phyloP scores from a whole-genome alignment of 345 rosid genomes.

The Eutrema heterophyllum region DNA sequence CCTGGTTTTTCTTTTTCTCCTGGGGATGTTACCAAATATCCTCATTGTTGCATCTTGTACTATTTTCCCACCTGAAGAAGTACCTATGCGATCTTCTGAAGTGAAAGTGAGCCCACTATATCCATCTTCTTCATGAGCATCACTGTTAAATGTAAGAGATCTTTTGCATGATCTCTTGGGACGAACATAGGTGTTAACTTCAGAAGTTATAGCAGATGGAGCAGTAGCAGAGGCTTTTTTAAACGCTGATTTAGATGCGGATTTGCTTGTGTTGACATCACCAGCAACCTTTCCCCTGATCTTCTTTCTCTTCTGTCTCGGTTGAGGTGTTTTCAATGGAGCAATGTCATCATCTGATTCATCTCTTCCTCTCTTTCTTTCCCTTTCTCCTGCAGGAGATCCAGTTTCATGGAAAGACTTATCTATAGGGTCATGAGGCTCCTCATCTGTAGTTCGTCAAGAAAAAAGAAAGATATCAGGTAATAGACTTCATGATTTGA shows the following conservation, averaged over 20 bases:
- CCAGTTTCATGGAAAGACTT: neutral
- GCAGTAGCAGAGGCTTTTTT: constrained; percentile 38
- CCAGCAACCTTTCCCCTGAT: constrained; percentile 65
- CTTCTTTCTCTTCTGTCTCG: constrained; percentile 56
- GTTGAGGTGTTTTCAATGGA: constrained; percentile 7
- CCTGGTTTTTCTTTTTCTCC: neutral
- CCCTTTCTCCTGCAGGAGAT: neutral
- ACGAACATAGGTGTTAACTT: constrained; percentile 15
- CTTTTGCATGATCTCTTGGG: constrained; percentile 44
- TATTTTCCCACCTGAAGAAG: neutral
- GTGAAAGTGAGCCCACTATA: too few relatives aligned
- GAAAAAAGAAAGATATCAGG: neutral
- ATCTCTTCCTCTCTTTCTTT: neutral
- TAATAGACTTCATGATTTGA: neutral
- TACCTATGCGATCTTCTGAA: too few relatives aligned
- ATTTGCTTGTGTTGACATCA: constrained; percentile 41
- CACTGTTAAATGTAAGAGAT: constrained; percentile 23
- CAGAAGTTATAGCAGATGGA: constrained; percentile 25
- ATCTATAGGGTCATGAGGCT: neutral
- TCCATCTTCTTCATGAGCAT: neutral
- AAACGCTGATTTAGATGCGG: constrained; percentile 33
- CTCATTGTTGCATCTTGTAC: neutral
- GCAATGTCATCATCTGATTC: neutral
- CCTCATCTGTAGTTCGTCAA: neutral
- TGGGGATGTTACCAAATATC: neutral